Percentiles rank a stretch among this genome's conserved stretches.
Conservation (phyloP, 1,284 basidiomycete species). For the Austroboletus sp. region DNA sequence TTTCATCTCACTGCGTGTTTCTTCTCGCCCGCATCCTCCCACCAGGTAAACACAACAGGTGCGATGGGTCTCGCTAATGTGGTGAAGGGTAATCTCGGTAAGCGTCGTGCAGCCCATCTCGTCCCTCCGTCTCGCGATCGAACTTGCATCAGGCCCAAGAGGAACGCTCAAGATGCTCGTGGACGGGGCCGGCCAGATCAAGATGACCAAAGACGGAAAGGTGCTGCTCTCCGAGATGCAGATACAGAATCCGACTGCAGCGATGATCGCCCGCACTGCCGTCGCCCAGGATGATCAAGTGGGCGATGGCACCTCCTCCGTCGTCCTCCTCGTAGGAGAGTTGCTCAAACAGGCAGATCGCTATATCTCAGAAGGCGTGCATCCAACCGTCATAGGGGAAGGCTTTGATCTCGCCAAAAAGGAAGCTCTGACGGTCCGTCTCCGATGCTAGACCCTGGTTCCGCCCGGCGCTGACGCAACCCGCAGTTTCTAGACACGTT, state of each 20-base stretch:
- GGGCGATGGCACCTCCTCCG: constrained; percentile 96
- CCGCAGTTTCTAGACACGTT: constrained; percentile 86
- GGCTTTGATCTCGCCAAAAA: constrained; percentile 98
- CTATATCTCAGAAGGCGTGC: constrained; percentile 96
- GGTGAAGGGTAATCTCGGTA: constrained; percentile 93
- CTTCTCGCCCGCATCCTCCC: constrained; percentile 18
- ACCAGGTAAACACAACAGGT: constrained; percentile 80
- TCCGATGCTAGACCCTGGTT: constrained; percentile 10
- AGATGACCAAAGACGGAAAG: constrained; percentile 99
- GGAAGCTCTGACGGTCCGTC: constrained; percentile 75
- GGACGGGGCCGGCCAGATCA: constrained; percentile 97
- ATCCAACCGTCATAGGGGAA: constrained; percentile 91
- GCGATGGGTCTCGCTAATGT: constrained; percentile 97
- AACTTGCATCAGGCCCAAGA: constrained; percentile 62
- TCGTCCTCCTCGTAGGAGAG: constrained; percentile 95
- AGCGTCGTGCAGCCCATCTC: constrained; percentile 25
- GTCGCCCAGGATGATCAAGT: constrained; percentile 99
- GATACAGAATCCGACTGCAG: constrained; percentile 98
- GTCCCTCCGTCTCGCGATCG: constrained; percentile 15
- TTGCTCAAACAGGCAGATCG: constrained; percentile 96
- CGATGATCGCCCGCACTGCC: constrained; percentile 97
- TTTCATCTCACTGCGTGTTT: constrained; percentile 22
- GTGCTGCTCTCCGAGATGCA: constrained; percentile 99
- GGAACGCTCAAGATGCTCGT: constrained; percentile 99
- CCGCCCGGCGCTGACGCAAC: constrained; percentile 14